phyloP scores from a whole-genome alignment of 768 basidiomycete genomes.

The Russula dissimulans region DNA sequence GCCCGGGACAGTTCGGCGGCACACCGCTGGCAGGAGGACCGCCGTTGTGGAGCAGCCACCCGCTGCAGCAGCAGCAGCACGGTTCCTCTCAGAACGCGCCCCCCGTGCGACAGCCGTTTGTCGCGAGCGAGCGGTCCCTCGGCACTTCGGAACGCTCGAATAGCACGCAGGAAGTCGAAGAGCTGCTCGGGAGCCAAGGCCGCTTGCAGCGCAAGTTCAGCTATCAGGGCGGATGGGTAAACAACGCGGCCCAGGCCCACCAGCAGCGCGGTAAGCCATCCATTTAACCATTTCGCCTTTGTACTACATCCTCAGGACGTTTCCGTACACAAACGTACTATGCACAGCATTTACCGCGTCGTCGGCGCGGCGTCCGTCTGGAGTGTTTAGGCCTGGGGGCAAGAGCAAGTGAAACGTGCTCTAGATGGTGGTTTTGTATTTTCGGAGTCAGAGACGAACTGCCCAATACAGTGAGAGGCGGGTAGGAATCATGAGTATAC shows the following conservation, averaged over 20 bases:
- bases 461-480: background rate
- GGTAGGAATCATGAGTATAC: slow-evolving; percentile 2
- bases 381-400: slow-evolving; percentile 38
- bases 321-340: background rate
- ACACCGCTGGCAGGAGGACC: background rate
- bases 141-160: slow-evolving; percentile 30
- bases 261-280: slow-evolving; percentile 9
- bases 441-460: background rate
- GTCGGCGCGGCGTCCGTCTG: slow-evolving; percentile 28
- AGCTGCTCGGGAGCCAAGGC: slow-evolving; percentile 35
- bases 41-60: slow-evolving; percentile 5
- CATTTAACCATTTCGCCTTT: background rate
- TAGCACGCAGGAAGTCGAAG: slow-evolving; percentile 67
- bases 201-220: slow-evolving; percentile 1
- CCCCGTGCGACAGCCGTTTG: slow-evolving; percentile 28
- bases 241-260: background rate
- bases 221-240: slow-evolving; percentile 9
- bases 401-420: slow-evolving; percentile 1
- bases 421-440: background rate
- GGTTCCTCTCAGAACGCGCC: background rate
- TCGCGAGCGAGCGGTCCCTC: slow-evolving; percentile 40
- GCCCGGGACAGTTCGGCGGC: background rate
- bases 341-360: slow-evolving; percentile 37
- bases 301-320: background rate
- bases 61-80: background rate